phyloP scores from a whole-genome alignment of 345 rosid genomes.

The Schrenkiella parvula region DNA sequence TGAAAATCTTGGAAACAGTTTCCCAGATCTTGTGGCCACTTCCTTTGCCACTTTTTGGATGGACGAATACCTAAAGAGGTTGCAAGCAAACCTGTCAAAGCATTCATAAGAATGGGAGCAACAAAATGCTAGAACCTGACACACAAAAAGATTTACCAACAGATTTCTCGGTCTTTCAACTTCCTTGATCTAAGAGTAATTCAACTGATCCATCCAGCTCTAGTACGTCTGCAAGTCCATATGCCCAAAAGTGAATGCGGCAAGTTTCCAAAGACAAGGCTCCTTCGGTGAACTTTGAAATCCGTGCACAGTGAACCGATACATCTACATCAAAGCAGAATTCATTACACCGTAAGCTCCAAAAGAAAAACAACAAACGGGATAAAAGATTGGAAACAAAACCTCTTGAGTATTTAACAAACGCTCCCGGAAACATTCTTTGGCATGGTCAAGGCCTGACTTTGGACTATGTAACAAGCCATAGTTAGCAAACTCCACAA shows the following conservation, averaged over 20 bases:
- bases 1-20: conserved; percentile 71
- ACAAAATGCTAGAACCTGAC: neutral
- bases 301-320: conserved; percentile 56
- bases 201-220: conserved; percentile 61
- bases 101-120: neutral
- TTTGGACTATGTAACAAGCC: conserved; percentile 42
- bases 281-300: conserved; percentile 49
- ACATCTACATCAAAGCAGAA: conserved; percentile 48
- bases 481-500: conserved; percentile 49
- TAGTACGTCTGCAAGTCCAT: conserved; percentile 60
- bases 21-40: conserved; percentile 72
- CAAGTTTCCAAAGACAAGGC: conserved; percentile 62
- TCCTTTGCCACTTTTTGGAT: conserved; percentile 88
- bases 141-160: conserved; percentile 40
- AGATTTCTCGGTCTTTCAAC: conserved; percentile 74
- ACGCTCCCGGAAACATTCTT: conserved; percentile 38
- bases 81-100: conserved; percentile 17
- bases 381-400: conserved; percentile 6
- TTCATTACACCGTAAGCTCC: neutral
- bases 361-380: neutral
- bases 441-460: conserved; percentile 34
- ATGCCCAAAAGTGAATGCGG: conserved; percentile 56
- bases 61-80: conserved; percentile 61
- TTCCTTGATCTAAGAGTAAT: conserved; percentile 47
- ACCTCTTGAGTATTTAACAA: conserved; percentile 48